Conservation (phyloP, 78 protist genomes). For the Dictyostelium intermedium region DNA sequence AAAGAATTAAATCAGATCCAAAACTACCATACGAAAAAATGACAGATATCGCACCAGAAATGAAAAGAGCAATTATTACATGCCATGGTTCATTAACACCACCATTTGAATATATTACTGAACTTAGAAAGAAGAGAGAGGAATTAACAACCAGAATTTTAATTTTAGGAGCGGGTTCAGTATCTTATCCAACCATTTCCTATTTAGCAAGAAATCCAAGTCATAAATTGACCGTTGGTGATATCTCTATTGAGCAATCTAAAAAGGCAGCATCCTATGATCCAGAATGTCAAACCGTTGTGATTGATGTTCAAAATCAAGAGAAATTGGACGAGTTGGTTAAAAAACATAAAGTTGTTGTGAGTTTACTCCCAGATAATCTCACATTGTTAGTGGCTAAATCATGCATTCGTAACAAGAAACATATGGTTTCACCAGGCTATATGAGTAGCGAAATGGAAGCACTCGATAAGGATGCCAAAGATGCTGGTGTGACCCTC, state of each 20-base stretch:
- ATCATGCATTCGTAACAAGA: slow-evolving; percentile 54
- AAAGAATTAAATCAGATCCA: slow-evolving; percentile 77
- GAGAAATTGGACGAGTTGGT: slow-evolving; percentile 44
- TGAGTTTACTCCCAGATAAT: slow-evolving; percentile 82
- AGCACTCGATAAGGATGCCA: slow-evolving; percentile 46
- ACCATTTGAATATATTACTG: slow-evolving; percentile 83
- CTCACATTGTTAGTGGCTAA: slow-evolving; percentile 73
- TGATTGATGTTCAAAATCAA: slow-evolving; percentile 58
- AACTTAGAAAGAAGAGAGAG: slow-evolving; percentile 78
- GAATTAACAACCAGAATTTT: slow-evolving; percentile 48
- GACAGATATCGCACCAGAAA: slow-evolving; percentile 71
- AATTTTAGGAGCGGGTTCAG: slow-evolving; percentile 86
- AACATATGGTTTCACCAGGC: slow-evolving; percentile 73
- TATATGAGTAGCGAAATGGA: slow-evolving; percentile 81
- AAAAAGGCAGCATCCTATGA: slow-evolving; percentile 2
- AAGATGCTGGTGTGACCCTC: slow-evolving; percentile 63
- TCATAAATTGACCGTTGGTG: slow-evolving; percentile 69
- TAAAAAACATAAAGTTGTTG: slow-evolving; percentile 40
- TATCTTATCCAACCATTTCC: slow-evolving; percentile 68
- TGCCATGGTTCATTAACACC: slow-evolving; percentile 85
- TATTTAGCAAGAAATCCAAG: slow-evolving; percentile 75
- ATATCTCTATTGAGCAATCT: slow-evolving; percentile 19
- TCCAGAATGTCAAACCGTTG: background rate
- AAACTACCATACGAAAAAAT: slow-evolving; percentile 68
- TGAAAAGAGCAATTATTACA: slow-evolving; percentile 77